Base-by-base conservation (phyloP, 1,139 yeast species). In the Lodderomyces jiufengensis region DNA sequence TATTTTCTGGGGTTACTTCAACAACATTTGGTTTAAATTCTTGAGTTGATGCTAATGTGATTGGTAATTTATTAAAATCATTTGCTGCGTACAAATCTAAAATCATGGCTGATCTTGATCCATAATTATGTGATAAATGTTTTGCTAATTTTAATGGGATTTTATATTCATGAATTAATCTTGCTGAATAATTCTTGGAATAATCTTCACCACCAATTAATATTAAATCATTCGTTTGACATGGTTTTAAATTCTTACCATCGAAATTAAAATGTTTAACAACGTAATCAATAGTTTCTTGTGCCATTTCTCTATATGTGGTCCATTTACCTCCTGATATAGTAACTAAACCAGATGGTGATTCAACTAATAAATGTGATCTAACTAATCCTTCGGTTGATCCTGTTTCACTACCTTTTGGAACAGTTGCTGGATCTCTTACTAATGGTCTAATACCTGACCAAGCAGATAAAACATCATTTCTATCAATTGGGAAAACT, bases 251-350 rank as follows among this genome's bases (percentile, higher is more conserved):
- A 29, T 54, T 47, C 45, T 57, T 61, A 31, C 55, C 60, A 31
- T 57, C 58, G 38, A 76, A 71, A 35, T 61, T 59, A 47, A 67
- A 72, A 37, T 70, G 61, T 52, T 76, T 71, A 38, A 86, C 72
- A 41, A 86, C 78, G 48, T 78, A 79, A 60, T 86, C 84, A 35
- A 90, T 82, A 33, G 96, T 86, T 66, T 90, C 96, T 66, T 88
- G 81, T 25, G 97, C 96, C 97, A 90, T 90, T 67, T 87, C 95
- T 67, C 97, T 78, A 69, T 88, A 90, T 28, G 97, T 90, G 39
- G 97, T 90, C 97, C 97, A 90, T 66, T 90, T 90, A 61, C 97
- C 97, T 54, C 97, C 97, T 21, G 95, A 84, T 50, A 90, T 84
- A 33, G 97, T 90, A 34, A 90, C 72, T 49, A 90, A 73, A 16